Conservation (phyloP, 1,284 basidiomycete species). For the Cystobasidium pallidum region DNA sequence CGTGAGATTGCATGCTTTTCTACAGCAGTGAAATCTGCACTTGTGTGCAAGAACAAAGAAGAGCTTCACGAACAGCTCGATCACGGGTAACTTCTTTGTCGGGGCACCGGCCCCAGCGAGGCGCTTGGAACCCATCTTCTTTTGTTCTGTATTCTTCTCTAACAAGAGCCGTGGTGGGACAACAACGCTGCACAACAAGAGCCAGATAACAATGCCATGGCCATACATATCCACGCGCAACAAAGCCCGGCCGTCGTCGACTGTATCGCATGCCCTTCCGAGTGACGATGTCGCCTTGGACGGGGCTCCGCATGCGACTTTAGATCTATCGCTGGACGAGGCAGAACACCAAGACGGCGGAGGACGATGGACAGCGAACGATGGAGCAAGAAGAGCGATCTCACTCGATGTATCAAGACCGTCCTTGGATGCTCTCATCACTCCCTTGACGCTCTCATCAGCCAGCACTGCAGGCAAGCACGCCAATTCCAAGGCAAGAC, state of each 20-base stretch:
- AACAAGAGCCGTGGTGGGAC: not conserved
- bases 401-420: slow-evolving; percentile 16
- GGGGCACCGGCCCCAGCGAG: no score
- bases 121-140: no score
- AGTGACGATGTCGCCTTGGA: not conserved
- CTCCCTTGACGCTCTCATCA: not conserved
- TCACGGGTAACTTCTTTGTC: no score
- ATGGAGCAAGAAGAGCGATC: slow-evolving; percentile 1
- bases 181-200: not conserved
- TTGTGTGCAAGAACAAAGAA: not conserved
- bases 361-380: not conserved
- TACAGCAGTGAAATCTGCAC: no score
- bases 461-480: not conserved
- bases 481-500: slow-evolving; percentile 6
- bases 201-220: slow-evolving; percentile 16
- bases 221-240: slow-evolving; percentile 26
- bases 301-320: not conserved
- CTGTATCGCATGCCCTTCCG: not conserved
- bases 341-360: not conserved
- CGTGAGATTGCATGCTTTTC: not conserved
- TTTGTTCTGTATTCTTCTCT: no score
- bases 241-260: not conserved
- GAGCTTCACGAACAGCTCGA: no score
- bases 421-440: not conserved
- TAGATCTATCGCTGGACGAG: no score